These are phyloP conservation scores for Seminavis robusta DNA, from an alignment of 108 stramenopile species.

Conservation along the genomic window DNA sequence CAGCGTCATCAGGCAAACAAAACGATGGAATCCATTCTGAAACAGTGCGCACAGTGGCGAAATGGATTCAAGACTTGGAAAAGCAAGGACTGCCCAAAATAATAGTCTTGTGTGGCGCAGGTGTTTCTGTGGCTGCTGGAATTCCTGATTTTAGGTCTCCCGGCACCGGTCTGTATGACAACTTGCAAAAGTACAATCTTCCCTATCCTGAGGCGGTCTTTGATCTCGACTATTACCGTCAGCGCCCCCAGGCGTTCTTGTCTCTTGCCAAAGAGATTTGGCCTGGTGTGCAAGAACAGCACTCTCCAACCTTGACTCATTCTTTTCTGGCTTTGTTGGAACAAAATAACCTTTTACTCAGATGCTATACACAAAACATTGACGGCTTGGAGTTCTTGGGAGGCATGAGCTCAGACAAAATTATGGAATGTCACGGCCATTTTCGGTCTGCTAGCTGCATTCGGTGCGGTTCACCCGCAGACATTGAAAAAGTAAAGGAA, in stretches of 20 bases:
- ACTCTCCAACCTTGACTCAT: conserved; percentile 87
- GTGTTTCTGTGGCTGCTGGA: conserved; percentile 64
- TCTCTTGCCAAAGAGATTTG: conserved; percentile 78
- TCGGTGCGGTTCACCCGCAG: conserved; percentile 30
- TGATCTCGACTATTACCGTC: conserved; percentile 80
- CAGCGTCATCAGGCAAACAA: too few relatives aligned
- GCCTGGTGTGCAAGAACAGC: conserved; percentile 78
- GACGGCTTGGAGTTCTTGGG: conserved; percentile 88
- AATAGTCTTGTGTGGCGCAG: conserved; percentile 59
- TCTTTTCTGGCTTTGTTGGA: conserved; percentile 82
- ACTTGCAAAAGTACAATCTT: conserved; percentile 85
- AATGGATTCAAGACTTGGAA: too few relatives aligned
- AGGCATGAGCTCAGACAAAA: conserved; percentile 69
- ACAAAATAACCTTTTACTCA: conserved; percentile 66
- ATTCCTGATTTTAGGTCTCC: conserved; percentile 95
- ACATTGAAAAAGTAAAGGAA: conserved; percentile 51
- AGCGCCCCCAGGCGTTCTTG: conserved; percentile 71
- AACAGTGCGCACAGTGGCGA: too few relatives aligned
- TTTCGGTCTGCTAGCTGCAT: conserved; percentile 79
- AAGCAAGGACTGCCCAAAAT: too few relatives aligned
- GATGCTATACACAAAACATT: conserved; percentile 94
- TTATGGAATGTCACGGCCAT: conserved; percentile 92
- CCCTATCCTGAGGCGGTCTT: conserved; percentile 93
- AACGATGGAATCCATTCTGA: too few relatives aligned
- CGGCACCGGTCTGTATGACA: conserved; percentile 90